Conservation (phyloP, 129 eudicot genomes). For the Cynara cardunculus region DNA sequence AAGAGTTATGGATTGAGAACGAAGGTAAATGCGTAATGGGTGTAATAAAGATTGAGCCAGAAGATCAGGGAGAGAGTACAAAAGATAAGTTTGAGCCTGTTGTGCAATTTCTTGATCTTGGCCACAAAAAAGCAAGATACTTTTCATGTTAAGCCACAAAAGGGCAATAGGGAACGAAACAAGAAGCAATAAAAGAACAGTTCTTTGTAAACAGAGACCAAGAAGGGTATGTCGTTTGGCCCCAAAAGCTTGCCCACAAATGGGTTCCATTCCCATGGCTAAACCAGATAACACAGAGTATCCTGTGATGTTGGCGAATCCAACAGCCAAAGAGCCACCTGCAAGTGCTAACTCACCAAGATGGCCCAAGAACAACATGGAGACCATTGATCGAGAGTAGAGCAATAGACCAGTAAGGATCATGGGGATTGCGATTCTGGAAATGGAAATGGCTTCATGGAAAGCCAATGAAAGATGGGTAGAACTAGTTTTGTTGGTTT, state of each 20-base stretch:
- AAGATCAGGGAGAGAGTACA: conserved; percentile 68
- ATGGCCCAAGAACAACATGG: conserved; percentile 79
- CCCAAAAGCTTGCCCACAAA: conserved; percentile 90
- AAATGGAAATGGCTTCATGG: conserved; percentile 47
- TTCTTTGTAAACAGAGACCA: conserved; percentile 64
- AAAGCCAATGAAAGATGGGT: conserved; percentile 46
- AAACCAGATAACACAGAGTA: conserved; percentile 84
- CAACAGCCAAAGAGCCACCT: conserved; percentile 77
- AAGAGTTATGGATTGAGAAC: conserved; percentile 68
- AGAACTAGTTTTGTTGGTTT: background rate
- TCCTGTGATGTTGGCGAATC: conserved; percentile 88
- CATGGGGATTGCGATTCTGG: conserved; percentile 77
- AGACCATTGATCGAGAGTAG: conserved; percentile 82
- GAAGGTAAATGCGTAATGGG: conserved; percentile 76
- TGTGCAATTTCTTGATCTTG: conserved; percentile 68
- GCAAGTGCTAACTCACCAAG: conserved; percentile 74
- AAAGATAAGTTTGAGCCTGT: conserved; percentile 67
- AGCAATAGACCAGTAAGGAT: conserved; percentile 76
- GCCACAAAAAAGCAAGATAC: conserved; percentile 57
- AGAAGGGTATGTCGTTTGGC: conserved; percentile 60
- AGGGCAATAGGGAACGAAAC: conserved; percentile 54
- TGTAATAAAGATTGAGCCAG: conserved; percentile 73
- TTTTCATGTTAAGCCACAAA: conserved; percentile 75
- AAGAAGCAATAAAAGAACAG: conserved; percentile 50
- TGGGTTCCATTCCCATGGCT: conserved; percentile 97